A percentile compares a stretch with the other conserved stretches of the same genome.
Evolutionary conservation across 169 alveolate species (phyloP).

Genomic region (Plasmodium gonderi): DNA sequence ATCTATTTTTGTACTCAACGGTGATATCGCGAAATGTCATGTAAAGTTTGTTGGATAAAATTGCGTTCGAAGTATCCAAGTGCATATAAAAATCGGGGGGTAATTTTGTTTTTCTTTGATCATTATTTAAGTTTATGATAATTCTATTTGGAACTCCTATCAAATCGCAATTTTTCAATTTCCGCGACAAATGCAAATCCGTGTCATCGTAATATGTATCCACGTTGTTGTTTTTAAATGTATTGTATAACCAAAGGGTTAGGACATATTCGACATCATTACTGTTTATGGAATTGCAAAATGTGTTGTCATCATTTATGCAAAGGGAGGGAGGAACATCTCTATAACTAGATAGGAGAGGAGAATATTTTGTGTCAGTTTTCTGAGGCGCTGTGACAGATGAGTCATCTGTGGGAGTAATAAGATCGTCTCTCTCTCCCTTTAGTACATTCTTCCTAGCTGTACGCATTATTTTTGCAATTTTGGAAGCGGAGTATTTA

Average conservation of each 20-base stretch:
- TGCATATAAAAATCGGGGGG: slow-evolving; percentile 53
- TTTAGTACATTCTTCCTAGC: background rate
- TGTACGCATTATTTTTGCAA: background rate
- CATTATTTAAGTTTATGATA: slow-evolving; percentile 34
- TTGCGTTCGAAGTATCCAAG: slow-evolving; percentile 7
- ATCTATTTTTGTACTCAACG: slow-evolving; percentile 41
- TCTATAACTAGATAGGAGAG: too few relatives aligned
- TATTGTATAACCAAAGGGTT: slow-evolving; percentile 23
- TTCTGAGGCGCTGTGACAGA: too few relatives aligned
- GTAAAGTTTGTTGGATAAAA: slow-evolving; percentile 25
- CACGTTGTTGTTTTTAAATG: slow-evolving; percentile 20
- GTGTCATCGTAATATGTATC: slow-evolving; percentile 59
- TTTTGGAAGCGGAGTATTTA: slow-evolving; percentile 22
- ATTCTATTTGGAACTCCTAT: slow-evolving; percentile 61
- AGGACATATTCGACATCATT: slow-evolving; percentile 49
- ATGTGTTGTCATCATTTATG: background rate
- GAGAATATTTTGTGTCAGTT: too few relatives aligned
- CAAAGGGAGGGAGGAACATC: too few relatives aligned
- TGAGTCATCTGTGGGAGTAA: background rate
- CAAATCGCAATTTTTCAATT: slow-evolving; percentile 55
- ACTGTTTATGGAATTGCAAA: slow-evolving; percentile 15
- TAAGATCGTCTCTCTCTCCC: background rate
- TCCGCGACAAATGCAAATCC: slow-evolving; percentile 58
- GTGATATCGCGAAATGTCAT: slow-evolving; percentile 21
- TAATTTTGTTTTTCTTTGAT: slow-evolving; percentile 24